Base-by-base conservation (phyloP, 805 yeast genomes). In the Ogataea salicorniae region DNA sequence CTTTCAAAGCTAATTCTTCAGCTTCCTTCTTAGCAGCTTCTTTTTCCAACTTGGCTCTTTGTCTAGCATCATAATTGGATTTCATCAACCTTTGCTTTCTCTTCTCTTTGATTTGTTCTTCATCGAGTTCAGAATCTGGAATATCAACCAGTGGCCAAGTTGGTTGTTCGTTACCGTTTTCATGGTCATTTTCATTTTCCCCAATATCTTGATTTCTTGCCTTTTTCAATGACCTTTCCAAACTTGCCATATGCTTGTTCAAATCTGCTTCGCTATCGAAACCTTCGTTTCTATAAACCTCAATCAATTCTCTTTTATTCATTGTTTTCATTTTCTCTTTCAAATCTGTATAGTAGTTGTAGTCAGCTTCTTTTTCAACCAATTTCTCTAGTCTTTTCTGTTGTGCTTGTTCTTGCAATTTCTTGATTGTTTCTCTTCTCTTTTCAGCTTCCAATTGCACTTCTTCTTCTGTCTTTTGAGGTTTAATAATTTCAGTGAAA, bases 401-500 rank as follows among this genome's bases (percentile, higher is more conserved):
- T 57, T 84, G 90, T 0, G 97, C 97, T 66, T 90, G 97, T 59
- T 88, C 95, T 67, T 94, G 98, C 51, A 95, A 73, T 54, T 95
- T 75, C 53, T 84, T 79, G 8, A 97, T 97, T 52, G 85, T 86
- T 61, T 90, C 97, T 57, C 79, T 77, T 50, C 96, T 76, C 61
- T 84, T 83, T 54, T 85, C 92, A 1, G 91, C 84, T 53, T 87
- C 90, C 23, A 76, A 64, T 18, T 79, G 81, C 23, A 91, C 66
- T 62, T 92, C 97, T 64, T 88, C 96, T 50, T 84, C 94, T 0
- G 89, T 70, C 61, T 91, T 91, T 61, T 84, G 87, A 39, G 79
- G 80, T 45, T 78, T 83, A 8, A 79, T 73, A 2, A 79, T 75
- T 50, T 79, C 87, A 2, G 80, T 75, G 47, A 85, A 81, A 1